phyloP scores from a whole-genome alignment of 1,284 basidiomycete species.

The Porogramme epimiltina region DNA sequence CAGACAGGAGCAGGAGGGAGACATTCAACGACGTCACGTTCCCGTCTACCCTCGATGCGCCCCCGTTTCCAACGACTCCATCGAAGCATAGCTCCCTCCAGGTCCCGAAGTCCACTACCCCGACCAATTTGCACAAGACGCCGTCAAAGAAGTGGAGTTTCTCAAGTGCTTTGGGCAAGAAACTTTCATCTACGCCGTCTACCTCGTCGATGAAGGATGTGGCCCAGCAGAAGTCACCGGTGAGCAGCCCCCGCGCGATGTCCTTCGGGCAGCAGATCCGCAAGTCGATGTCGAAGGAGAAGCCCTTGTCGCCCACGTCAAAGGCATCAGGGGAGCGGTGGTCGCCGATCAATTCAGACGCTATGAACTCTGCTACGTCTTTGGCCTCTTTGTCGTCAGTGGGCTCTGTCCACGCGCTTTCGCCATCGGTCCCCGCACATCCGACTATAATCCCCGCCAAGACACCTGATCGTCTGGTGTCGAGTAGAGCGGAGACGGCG shows the following conservation, averaged over 20 bases:
- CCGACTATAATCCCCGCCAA: slow-evolving; percentile 35
- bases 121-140: slow-evolving; percentile 52
- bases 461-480: slow-evolving; percentile 59
- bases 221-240: slow-evolving; percentile 42
- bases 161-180: slow-evolving; percentile 86
- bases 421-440: slow-evolving; percentile 33
- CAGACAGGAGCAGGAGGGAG: slow-evolving; percentile 28
- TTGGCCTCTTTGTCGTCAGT: slow-evolving; percentile 72
- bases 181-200: slow-evolving; percentile 68
- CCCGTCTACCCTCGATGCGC: slow-evolving; percentile 54
- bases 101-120: slow-evolving; percentile 36
- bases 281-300: slow-evolving; percentile 68
- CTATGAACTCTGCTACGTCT: slow-evolving; percentile 75
- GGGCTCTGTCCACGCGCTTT: slow-evolving; percentile 57
- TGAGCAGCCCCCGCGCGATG: slow-evolving; percentile 63
- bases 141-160: slow-evolving; percentile 97
- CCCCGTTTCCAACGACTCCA: slow-evolving; percentile 35
- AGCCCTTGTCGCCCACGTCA: slow-evolving; percentile 45
- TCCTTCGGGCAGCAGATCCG: slow-evolving; percentile 63
- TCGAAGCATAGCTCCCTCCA: slow-evolving; percentile 31
- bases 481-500: slow-evolving; percentile 67
- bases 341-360: slow-evolving; percentile 69
- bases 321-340: slow-evolving; percentile 50
- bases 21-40: slow-evolving; percentile 25
- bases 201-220: slow-evolving; percentile 52